phyloP scores from a whole-genome alignment of 2,329 filamentous ascomycete species.

The Cordyceps sp. region DNA sequence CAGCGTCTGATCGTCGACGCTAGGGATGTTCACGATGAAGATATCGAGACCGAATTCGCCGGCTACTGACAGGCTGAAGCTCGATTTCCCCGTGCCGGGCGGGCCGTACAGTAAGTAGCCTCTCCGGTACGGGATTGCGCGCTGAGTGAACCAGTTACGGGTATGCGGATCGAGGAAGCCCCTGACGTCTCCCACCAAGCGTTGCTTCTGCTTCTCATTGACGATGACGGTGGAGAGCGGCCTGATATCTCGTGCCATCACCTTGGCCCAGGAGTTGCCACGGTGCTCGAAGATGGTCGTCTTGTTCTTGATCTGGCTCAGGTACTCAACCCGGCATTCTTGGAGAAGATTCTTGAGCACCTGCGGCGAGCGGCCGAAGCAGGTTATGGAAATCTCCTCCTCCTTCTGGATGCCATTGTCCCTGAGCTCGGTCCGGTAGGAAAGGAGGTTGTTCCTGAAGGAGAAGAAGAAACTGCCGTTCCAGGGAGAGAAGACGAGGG shows the following conservation, averaged over 20 bases:
- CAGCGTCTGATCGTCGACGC: conserved; percentile 12
- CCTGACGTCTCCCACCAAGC: conserved; percentile 15
- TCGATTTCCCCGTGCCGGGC: conserved; percentile 22
- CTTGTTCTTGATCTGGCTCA: conserved; percentile 12
- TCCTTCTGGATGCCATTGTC: conserved; percentile 6
- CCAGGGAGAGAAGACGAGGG: conserved; percentile 3
- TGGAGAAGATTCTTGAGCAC: conserved; percentile 12
- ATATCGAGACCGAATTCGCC: conserved; percentile 18
- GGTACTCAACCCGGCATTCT: conserved; percentile 12
- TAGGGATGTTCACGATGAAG: conserved; percentile 17
- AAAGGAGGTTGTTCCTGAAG: conserved; percentile 4
- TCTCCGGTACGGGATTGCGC: conserved; percentile 12
- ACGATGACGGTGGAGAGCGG: conserved; percentile 7
- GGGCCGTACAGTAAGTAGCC: conserved; percentile 22
- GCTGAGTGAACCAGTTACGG: conserved; percentile 13
- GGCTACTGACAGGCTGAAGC: conserved; percentile 18
- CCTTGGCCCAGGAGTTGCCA: conserved; percentile 9
- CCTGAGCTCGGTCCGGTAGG: conserved; percentile 2
- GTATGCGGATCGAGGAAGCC: conserved; percentile 17
- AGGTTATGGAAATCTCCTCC: conserved; percentile 9
- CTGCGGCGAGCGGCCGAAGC: conserved; percentile 8
- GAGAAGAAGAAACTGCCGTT: conserved; percentile 4
- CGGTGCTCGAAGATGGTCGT: conserved; percentile 12
- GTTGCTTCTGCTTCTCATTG: conserved; percentile 3
- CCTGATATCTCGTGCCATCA: conserved; percentile 6